phyloP scores from a whole-genome alignment of 1,139 yeast species.

The Candida anutae region DNA sequence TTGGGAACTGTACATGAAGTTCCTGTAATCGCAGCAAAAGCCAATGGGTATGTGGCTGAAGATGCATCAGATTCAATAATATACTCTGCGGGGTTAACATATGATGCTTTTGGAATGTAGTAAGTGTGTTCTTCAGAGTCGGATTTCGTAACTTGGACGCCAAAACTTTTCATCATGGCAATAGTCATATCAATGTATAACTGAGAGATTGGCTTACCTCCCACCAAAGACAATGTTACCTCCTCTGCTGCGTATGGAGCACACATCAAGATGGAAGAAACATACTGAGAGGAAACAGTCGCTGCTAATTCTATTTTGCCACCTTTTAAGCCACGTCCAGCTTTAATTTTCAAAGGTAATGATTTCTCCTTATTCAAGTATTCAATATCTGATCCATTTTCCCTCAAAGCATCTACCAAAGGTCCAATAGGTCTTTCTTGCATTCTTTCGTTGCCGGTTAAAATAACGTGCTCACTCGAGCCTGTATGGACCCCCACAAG shows the following conservation, averaged over 20 bases:
- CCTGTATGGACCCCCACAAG: constrained; percentile 42
- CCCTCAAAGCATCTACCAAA: constrained; percentile 78
- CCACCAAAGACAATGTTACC: constrained; percentile 80
- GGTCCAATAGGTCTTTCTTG: constrained; percentile 98
- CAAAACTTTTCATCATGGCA: constrained; percentile 89
- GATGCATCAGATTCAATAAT: constrained; percentile 98
- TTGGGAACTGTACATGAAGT: constrained; percentile 89
- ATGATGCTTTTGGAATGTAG: constrained; percentile 79
- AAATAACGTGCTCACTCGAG: constrained; percentile 42
- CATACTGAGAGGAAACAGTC: constrained; percentile 94
- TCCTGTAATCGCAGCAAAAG: constrained; percentile 97
- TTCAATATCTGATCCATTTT: constrained; percentile 69
- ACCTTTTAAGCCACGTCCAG: constrained; percentile 73
- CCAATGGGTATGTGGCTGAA: constrained; percentile 95
- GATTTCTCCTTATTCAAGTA: constrained; percentile 77
- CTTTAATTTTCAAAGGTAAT: constrained; percentile 66
- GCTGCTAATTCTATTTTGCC: constrained; percentile 93
- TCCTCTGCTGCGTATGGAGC: constrained; percentile 93
- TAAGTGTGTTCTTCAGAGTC: constrained; percentile 72
- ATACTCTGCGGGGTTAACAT: constrained; percentile 75
- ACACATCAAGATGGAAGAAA: constrained; percentile 91
- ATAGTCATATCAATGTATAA: constrained; percentile 96
- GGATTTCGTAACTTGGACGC: constrained; percentile 69
- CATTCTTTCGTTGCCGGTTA: constrained; percentile 96
- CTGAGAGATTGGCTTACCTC: constrained; percentile 96